These are phyloP conservation scores for Ceratobasidium sp. DNA, from an alignment of 1,284 basidiomycete species.

Conservation along the genomic window DNA sequence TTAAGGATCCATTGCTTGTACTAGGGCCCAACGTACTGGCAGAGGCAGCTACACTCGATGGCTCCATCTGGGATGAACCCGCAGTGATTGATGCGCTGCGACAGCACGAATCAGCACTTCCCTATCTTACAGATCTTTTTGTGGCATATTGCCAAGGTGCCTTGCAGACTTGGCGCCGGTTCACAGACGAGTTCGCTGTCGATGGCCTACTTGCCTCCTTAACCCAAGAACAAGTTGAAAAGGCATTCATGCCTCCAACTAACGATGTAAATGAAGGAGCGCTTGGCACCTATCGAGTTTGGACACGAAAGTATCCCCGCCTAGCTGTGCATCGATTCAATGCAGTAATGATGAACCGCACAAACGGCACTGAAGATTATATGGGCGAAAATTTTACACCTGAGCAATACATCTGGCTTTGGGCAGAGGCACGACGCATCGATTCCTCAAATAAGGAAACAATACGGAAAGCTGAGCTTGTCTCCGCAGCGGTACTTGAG, in stretches of 20 bases:
- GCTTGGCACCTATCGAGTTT: slow-evolving; percentile 48
- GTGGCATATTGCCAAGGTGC: slow-evolving; percentile 52
- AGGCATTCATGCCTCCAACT: slow-evolving; percentile 53
- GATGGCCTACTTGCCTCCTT: slow-evolving; percentile 44
- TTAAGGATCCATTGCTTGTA: slow-evolving; percentile 51
- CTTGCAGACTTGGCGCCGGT: slow-evolving; percentile 51
- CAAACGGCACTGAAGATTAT: slow-evolving; percentile 17
- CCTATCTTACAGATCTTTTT: slow-evolving; percentile 49
- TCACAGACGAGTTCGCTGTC: slow-evolving; percentile 45
- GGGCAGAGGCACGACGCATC: slow-evolving; percentile 9
- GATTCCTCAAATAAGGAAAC: slow-evolving; percentile 13
- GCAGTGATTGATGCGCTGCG: slow-evolving; percentile 46
- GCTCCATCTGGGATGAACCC: slow-evolving; percentile 48
- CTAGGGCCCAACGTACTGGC: slow-evolving; percentile 45
- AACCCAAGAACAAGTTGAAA: slow-evolving; percentile 48
- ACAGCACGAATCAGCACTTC: slow-evolving; percentile 42
- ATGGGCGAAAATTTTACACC: slow-evolving; percentile 21
- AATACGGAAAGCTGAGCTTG: slow-evolving; percentile 3
- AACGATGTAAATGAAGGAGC: slow-evolving; percentile 56
- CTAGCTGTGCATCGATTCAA: slow-evolving; percentile 17
- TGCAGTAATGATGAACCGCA: slow-evolving; percentile 16
- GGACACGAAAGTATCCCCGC: slow-evolving; percentile 14
- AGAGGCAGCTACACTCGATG: slow-evolving; percentile 48
- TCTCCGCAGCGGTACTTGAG: neutral
- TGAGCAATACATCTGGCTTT: slow-evolving; percentile 12